Evolutionary conservation across 257 asterid species (phyloP).

Genomic region (Plantago elongata): DNA sequence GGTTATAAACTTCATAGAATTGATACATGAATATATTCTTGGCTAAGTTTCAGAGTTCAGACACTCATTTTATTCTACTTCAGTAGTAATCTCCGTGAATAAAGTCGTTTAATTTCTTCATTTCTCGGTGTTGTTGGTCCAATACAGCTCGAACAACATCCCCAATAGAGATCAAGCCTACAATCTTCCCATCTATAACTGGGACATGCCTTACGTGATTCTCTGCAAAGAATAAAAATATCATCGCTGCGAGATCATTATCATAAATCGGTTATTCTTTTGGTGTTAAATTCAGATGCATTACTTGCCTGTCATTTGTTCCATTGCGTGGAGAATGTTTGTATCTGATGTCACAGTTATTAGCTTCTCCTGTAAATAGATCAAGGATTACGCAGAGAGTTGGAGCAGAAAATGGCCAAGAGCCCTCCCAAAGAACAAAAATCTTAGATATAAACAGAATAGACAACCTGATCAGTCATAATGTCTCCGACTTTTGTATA

Average conservation of each 20-base stretch:
- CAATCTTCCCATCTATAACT: conserved; percentile 71
- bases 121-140: conserved; percentile 61
- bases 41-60: too few relatives aligned
- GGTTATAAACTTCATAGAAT: too few relatives aligned
- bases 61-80: conserved; percentile 9
- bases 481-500: conserved; percentile 69
- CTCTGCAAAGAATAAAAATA: conserved; percentile 28
- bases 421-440: neutral
- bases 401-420: too few relatives aligned
- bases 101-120: conserved; percentile 52
- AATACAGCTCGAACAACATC: conserved; percentile 74
- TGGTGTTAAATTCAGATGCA: neutral
- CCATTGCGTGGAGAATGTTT: conserved; percentile 73
- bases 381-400: too few relatives aligned
- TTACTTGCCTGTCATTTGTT: conserved; percentile 65
- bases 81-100: conserved; percentile 63
- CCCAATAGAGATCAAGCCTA: conserved; percentile 66
- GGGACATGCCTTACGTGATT: conserved; percentile 72
- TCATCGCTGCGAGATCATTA: neutral
- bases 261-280: too few relatives aligned
- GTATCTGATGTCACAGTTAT: conserved; percentile 68
- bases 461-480: conserved; percentile 65
- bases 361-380: conserved; percentile 39
- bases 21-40: too few relatives aligned
- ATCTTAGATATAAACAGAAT: neutral